Conservation (phyloP, 108 stramenopile species). For the Pelagomonas calceolata region DNA sequence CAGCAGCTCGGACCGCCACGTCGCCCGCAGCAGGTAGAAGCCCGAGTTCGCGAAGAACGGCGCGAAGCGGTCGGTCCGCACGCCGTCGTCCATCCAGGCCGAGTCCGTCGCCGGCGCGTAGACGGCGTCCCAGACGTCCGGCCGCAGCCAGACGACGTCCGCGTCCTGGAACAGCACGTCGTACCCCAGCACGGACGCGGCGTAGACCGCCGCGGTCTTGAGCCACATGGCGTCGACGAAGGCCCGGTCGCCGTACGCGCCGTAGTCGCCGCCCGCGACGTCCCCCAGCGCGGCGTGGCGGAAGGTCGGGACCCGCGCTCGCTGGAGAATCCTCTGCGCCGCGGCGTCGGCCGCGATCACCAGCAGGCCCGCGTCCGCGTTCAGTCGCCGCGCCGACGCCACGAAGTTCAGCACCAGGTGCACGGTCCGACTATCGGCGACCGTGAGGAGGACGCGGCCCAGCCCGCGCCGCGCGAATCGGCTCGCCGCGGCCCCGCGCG, state of each 20-base stretch:
- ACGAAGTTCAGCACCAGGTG: not conserved
- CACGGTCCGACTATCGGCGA: not conserved
- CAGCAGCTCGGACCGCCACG: not conserved
- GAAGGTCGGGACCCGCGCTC: not conserved
- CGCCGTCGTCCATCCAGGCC: slow-evolving; percentile 82
- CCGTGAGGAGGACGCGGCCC: not conserved
- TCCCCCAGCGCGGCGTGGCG: slow-evolving; percentile 7
- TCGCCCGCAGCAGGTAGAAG: slow-evolving; percentile 68
- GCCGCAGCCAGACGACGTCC: slow-evolving; percentile 6
- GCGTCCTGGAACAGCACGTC: slow-evolving; percentile 73
- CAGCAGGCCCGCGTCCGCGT: not conserved
- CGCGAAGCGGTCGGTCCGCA: slow-evolving; percentile 31
- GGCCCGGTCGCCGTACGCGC: no score
- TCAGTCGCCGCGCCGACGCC: not conserved
- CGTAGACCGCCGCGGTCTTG: slow-evolving; percentile 62
- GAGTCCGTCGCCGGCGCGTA: no score
- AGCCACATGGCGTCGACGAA: slow-evolving; percentile 66
- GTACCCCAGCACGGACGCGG: slow-evolving; percentile 48
- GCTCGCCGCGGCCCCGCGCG: no score
- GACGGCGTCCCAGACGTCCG: no score
- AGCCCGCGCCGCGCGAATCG: no score
- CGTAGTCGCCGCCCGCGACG: slow-evolving; percentile 47
- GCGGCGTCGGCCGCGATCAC: not conserved
- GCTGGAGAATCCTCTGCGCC: no score
- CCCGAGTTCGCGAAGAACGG: slow-evolving; percentile 64